phyloP scores from a whole-genome alignment of 495 filamentous ascomycete species.

The Lindgomyces ingoldianus region DNA sequence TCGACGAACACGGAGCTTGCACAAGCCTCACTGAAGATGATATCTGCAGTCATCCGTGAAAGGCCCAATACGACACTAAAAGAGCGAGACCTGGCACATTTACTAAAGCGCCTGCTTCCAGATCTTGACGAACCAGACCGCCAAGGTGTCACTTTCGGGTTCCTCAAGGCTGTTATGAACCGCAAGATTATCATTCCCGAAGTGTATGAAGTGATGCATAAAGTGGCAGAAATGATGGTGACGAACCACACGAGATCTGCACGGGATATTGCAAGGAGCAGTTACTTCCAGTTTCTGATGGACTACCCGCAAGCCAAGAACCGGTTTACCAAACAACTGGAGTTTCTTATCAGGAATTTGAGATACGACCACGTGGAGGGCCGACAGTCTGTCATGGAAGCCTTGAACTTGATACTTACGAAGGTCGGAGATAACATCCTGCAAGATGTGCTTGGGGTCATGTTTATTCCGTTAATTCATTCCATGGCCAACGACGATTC shows the following conservation, averaged over 20 bases:
- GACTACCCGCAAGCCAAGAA: conserved; percentile 91
- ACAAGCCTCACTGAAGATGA: conserved; percentile 82
- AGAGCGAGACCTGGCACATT: conserved; percentile 77
- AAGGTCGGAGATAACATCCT: conserved; percentile 79
- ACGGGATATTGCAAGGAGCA: conserved; percentile 80
- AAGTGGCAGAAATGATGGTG: conserved; percentile 90
- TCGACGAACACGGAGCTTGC: conserved; percentile 78
- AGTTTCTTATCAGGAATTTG: conserved; percentile 85
- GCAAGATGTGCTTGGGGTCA: conserved; percentile 75
- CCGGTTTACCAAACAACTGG: conserved; percentile 83
- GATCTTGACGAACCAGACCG: conserved; percentile 90
- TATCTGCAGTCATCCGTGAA: conserved; percentile 82
- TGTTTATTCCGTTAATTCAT: conserved; percentile 85
- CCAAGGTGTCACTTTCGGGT: conserved; percentile 90
- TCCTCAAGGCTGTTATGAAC: conserved; percentile 80
- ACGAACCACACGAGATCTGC: conserved; percentile 87
- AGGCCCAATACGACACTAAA: conserved; percentile 70
- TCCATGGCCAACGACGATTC: conserved; percentile 86
- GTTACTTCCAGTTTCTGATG: conserved; percentile 89
- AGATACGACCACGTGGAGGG: conserved; percentile 87
- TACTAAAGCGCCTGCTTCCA: conserved; percentile 80
- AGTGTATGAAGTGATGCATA: conserved; percentile 87
- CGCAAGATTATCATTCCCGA: conserved; percentile 81
- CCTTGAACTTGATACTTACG: conserved; percentile 75
- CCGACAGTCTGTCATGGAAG: conserved; percentile 87